Evolutionary conservation across 805 yeast species (phyloP).

Genomic region (Candida peoriensis): DNA sequence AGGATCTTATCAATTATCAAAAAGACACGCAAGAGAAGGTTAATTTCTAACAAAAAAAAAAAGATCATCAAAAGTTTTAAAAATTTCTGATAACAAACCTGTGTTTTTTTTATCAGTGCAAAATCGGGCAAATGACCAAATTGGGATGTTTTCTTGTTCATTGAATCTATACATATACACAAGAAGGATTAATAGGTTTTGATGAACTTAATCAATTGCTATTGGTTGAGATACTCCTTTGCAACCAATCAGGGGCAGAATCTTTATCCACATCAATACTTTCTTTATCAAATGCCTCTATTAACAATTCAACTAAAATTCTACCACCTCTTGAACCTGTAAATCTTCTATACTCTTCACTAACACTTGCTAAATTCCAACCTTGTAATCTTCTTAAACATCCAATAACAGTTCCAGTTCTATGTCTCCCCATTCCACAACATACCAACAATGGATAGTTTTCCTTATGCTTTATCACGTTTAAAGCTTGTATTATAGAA

Average conservation of each 20-base stretch:
- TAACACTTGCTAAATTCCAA: constrained; percentile 92
- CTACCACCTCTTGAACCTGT: constrained; percentile 93
- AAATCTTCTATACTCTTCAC: constrained; percentile 91
- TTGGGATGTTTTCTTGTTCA: too few species aligned
- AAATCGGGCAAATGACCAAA: too few species aligned
- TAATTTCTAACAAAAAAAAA: too few species aligned
- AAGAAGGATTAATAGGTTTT: background rate
- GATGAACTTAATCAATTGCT: background rate
- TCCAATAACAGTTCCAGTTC: constrained; percentile 96
- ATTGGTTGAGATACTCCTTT: constrained; percentile 10
- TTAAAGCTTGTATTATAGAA: constrained; percentile 74
- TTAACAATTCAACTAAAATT: constrained; percentile 82
- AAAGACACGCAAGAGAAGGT: too few species aligned
- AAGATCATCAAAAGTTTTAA: too few species aligned
- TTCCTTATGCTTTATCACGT: constrained; percentile 63
- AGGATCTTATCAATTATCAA: too few species aligned
- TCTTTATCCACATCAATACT: constrained; percentile 37
- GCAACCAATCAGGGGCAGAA: constrained; percentile 44
- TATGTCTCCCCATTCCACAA: constrained; percentile 97
- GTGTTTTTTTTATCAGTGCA: too few species aligned
- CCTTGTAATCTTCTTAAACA: constrained; percentile 89
- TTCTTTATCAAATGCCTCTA: constrained; percentile 61
- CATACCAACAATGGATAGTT: constrained; percentile 86
- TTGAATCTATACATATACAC: too few species aligned
- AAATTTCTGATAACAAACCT: too few species aligned